These are phyloP conservation scores for Musa beccarii DNA, from an alignment of 176 grass and related monocot genomes.

Conservation along the genomic window DNA sequence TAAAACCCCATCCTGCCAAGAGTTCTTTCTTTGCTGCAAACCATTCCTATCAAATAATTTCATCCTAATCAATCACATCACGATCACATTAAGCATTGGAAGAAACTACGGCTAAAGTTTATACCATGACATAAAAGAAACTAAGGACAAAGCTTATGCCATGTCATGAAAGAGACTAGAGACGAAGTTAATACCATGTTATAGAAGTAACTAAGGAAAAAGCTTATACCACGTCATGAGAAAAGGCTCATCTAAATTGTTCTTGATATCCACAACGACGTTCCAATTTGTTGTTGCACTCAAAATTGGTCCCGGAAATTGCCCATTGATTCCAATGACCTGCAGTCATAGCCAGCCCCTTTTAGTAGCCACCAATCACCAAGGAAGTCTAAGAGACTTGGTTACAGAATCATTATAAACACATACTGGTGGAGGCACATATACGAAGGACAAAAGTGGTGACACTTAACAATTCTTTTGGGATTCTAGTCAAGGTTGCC, in stretches of 20 bases:
- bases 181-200: too few species aligned
- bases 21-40: constrained; percentile 59
- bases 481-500: background rate
- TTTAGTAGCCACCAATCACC: too few species aligned
- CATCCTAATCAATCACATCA: constrained; percentile 4
- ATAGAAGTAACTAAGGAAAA: background rate
- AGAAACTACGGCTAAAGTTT: background rate
- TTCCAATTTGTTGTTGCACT: constrained; percentile 98
- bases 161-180: background rate
- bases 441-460: too few species aligned
- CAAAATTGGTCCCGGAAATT: constrained; percentile 60
- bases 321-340: constrained; percentile 77
- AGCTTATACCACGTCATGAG: constrained; percentile 43
- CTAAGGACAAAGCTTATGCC: constrained; percentile 13
- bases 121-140: constrained; percentile 12
- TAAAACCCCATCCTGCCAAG: constrained; percentile 84
- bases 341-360: constrained; percentile 11
- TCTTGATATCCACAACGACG: constrained; percentile 72
- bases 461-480: background rate
- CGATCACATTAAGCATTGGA: background rate
- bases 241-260: constrained; percentile 79
- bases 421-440: too few species aligned
- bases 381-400: too few species aligned
- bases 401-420: too few species aligned
- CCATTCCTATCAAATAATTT: constrained; percentile 41